Evolutionary conservation across 108 stramenopile species (phyloP).

Genomic region (Skeletonema menzelii): DNA sequence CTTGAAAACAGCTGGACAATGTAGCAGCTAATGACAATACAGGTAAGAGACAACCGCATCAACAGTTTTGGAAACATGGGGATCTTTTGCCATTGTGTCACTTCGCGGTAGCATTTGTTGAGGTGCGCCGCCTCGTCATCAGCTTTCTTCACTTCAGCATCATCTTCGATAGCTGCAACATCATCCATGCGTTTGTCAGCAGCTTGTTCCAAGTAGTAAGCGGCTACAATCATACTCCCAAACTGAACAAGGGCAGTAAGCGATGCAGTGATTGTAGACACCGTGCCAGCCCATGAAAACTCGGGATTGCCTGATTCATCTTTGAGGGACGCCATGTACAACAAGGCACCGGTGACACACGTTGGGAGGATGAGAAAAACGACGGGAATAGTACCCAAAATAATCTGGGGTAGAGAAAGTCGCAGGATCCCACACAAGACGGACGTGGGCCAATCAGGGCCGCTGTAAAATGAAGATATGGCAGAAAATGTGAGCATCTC

Average conservation of each 20-base stretch:
- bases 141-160: slow-evolving; percentile 45
- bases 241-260: slow-evolving; percentile 57
- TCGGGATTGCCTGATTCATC: slow-evolving; percentile 33
- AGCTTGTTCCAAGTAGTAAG: slow-evolving; percentile 54
- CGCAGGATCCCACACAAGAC: slow-evolving; percentile 69
- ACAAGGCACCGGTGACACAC: slow-evolving; percentile 55
- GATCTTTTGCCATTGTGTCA: slow-evolving; percentile 44
- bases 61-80: slow-evolving; percentile 30
- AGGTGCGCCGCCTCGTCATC: slow-evolving; percentile 49
- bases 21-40: slow-evolving; percentile 49
- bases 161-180: slow-evolving; percentile 36
- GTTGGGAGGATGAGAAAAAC: slow-evolving; percentile 62
- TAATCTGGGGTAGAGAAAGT: slow-evolving; percentile 53
- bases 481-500: background rate
- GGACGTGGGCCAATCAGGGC: slow-evolving; percentile 48
- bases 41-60: slow-evolving; percentile 15
- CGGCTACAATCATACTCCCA: slow-evolving; percentile 58
- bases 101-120: slow-evolving; percentile 34
- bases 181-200: slow-evolving; percentile 41
- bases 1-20: slow-evolving; percentile 55
- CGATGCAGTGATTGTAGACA: slow-evolving; percentile 49
- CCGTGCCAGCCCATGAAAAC: slow-evolving; percentile 51
- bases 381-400: slow-evolving; percentile 65
- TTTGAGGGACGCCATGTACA: slow-evolving; percentile 50
- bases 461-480: background rate